Evolutionary conservation across 345 rosid species (phyloP), one percentile per base, ranked within the genome.

Genomic region (Arabis hirsuta): DNA sequence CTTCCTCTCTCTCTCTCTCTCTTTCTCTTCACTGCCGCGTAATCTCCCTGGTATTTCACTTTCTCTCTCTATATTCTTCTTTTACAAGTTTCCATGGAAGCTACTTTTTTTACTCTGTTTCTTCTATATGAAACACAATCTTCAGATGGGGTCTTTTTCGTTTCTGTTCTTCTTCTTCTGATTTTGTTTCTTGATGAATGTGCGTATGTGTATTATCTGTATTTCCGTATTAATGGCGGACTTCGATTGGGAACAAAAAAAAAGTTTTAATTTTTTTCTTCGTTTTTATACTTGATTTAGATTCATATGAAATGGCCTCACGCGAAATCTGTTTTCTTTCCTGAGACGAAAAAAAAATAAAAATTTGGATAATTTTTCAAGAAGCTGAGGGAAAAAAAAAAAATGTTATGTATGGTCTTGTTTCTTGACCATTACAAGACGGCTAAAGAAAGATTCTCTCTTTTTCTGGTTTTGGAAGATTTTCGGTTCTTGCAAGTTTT

Each of bases 1-100:
- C 66, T 44, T 36, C 34, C 43, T 48, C 62, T 27, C 1, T 50
- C 59, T 51, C 54, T 2, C 2, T 44, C 20, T 55, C 73, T 62
- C 54, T n/a, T n/a, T 63, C 46, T 66, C 61, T 69, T 56, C 71
- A 62, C 48, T 26, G n/a, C 54, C 75, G 79, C 71, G 75, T 76
- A 29, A 55, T 63, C 67, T 70, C 36, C 56, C 79, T 54, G 71
- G 74, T 75, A 75, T 26, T 42, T 68, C 65, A 4, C 65, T 69
- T 31, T 24, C 36, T 66, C 53, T 74, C 45, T 58, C 6, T 74
- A 4, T 44, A 7, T n/a, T n/a, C n/a, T n/a, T n/a, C n/a, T n/a
- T n/a, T n/a, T n/a, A n/a, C n/a, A n/a, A n/a, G n/a, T n/a, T n/a
- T n/a, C n/a, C n/a, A n/a, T n/a, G n/a, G n/a, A n/a, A n/a, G 29